A percentile compares a stretch with the other conserved stretches of the same genome.
These are phyloP conservation scores for Aspergillus nanangensis DNA, from an alignment of 495 filamentous ascomycete species.

Conservation along the genomic window DNA sequence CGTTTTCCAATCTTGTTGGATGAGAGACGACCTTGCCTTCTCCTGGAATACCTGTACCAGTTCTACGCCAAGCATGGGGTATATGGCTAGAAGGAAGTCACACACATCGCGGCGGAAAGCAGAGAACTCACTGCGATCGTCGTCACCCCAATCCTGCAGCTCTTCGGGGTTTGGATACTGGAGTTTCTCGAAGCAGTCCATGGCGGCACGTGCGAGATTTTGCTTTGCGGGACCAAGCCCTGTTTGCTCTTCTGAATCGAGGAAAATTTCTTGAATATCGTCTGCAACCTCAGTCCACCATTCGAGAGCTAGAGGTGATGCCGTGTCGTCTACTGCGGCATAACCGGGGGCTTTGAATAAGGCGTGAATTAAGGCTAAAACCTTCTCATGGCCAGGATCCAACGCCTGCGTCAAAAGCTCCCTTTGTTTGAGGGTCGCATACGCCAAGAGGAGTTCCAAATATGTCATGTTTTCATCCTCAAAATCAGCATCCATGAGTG, in stretches of 20 bases:
- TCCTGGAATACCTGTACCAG: constrained; percentile 68
- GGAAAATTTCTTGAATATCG: constrained; percentile 24
- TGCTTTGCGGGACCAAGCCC: constrained; percentile 25
- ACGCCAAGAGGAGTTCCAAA: constrained; percentile 65
- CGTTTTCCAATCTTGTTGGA: constrained; percentile 61
- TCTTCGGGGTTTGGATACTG: constrained; percentile 29
- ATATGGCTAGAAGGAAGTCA: constrained; percentile 76
- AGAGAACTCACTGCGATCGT: constrained; percentile 66
- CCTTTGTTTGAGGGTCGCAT: constrained; percentile 35
- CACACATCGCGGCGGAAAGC: constrained; percentile 76
- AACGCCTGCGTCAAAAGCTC: constrained; percentile 27
- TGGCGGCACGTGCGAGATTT: constrained; percentile 32
- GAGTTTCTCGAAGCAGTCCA: constrained; percentile 36
- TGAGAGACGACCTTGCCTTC: constrained; percentile 55
- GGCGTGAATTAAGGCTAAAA: constrained; percentile 50
- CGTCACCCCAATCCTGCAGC: constrained; percentile 59
- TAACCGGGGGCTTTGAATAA: constrained; percentile 68
- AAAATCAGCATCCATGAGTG: constrained; percentile 55
- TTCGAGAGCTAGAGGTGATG: constrained; percentile 72
- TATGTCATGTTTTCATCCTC: constrained; percentile 64
- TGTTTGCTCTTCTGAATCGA: constrained; percentile 22
- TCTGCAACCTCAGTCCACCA: constrained; percentile 68
- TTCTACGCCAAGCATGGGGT: constrained; percentile 60
- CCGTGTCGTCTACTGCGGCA: constrained; percentile 70
- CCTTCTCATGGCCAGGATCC: constrained; percentile 25